Evolutionary conservation across 2,329 filamentous ascomycete species (phyloP), one percentile per base, ranked within the genome.

Genomic region (Colletotrichum paranaense): DNA sequence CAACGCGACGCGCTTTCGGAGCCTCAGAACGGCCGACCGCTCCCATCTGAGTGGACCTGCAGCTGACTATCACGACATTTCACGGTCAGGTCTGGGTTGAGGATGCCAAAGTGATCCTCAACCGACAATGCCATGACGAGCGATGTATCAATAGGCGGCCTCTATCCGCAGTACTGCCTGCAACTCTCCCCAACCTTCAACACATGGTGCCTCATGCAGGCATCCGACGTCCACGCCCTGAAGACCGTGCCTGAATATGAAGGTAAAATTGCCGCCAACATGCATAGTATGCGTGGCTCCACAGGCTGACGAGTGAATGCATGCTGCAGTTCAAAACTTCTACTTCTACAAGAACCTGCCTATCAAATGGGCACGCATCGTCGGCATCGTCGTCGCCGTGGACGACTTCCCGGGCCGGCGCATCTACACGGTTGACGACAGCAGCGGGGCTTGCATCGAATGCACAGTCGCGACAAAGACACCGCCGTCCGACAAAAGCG

Each of bases 301-400:
- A 4, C 8, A 11, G n/a, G 53, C 67, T 59, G 7, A 62, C n/a
- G 8, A 14, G 56, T 38, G 16, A 60, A 64, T 30, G 6, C 38
- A 19, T 24, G 1, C 11, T 46, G 3, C 35, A 64, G 86, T 86
- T 62, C 88, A 90, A 77, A 84, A 88, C 75, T 84, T 92, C 42
- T 92, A 87, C 79, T 95, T 95, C 81, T 87, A 91, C 83, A 82
- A 87, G 62, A 95, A 95, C 80, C 91, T 95, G 76, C 94, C 94
- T 0, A 90, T 96, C 77, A 90, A 91, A 87, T 95, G 92, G 89
- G 89, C 94, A 66, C 91, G 92, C 74, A 81, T 95, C 38, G 88
- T 91, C 8, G 94, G 94, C 35, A 82, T 95, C 9, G 87, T 96
- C 26, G 91, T 95, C 68, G 89, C 88, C 14, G 82, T 91, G 46